phyloP scores from a whole-genome alignment of 495 filamentous ascomycete species.

The Lasiosphaeria ovina region DNA sequence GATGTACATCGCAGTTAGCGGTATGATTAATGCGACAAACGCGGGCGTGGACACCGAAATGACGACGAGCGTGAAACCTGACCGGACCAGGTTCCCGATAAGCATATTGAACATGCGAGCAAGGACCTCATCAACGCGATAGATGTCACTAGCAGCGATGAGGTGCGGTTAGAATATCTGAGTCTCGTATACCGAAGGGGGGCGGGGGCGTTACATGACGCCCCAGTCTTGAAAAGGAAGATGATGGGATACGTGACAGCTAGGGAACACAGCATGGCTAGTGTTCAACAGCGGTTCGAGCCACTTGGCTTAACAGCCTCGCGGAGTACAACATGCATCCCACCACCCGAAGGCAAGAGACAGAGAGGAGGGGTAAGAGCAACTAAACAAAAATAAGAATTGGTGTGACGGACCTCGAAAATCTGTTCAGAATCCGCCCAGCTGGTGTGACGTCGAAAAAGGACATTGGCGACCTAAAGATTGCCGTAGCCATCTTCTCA shows the following conservation, averaged over 20 bases:
- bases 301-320: slow-evolving; percentile 22
- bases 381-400: slow-evolving; percentile 2
- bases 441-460: slow-evolving; percentile 99
- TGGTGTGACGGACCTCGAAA: slow-evolving; percentile 67
- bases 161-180: slow-evolving; percentile 29
- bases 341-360: slow-evolving; percentile 6
- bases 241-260: slow-evolving; percentile 16
- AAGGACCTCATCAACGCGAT: slow-evolving; percentile 91
- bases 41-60: slow-evolving; percentile 78
- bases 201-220: slow-evolving; percentile 9
- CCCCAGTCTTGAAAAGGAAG: slow-evolving; percentile 9
- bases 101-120: slow-evolving; percentile 92
- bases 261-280: slow-evolving; percentile 15
- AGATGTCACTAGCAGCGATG: slow-evolving; percentile 69
- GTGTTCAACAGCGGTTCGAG: slow-evolving; percentile 14
- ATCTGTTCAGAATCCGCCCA: slow-evolving; percentile 92
- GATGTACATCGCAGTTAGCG: slow-evolving; percentile 77
- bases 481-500: slow-evolving; percentile 96
- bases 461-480: slow-evolving; percentile 97
- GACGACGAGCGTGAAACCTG: slow-evolving; percentile 81
- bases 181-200: slow-evolving; percentile 1
- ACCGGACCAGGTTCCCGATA: slow-evolving; percentile 83
- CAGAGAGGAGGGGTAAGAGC: not conserved
- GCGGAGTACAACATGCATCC: slow-evolving; percentile 19
- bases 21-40: slow-evolving; percentile 78